These are phyloP conservation scores for Platanthera guangdongensis DNA, from an alignment of 106 monocot genomes.

Conservation along the genomic window DNA sequence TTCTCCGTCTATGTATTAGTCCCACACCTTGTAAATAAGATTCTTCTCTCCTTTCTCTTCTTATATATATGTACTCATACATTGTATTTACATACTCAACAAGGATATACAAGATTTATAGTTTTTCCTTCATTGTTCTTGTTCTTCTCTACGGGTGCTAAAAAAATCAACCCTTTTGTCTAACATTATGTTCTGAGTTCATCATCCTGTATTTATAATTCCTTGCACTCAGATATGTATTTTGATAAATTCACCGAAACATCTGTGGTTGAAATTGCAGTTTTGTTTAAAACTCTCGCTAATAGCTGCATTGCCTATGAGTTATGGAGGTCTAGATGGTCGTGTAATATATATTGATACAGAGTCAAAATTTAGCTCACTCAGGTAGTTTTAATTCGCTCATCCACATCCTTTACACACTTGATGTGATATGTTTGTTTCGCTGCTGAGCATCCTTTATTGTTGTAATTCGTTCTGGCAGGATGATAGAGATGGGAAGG, in stretches of 20 bases:
- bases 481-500: conserved; percentile 89
- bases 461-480: conserved; percentile 18
- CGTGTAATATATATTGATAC: conserved; percentile 86
- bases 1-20: too few relatives aligned
- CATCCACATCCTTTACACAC: not conserved
- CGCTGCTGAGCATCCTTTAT: not conserved
- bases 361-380: conserved; percentile 87
- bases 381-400: conserved; percentile 36
- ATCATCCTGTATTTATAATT: not conserved
- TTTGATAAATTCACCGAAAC: not conserved
- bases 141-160: not conserved
- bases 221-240: not conserved
- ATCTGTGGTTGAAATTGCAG: conserved; percentile 28
- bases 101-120: too few relatives aligned
- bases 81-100: too few relatives aligned
- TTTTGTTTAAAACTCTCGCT: conserved; percentile 84
- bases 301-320: conserved; percentile 66
- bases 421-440: not conserved
- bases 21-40: too few relatives aligned
- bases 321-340: conserved; percentile 83
- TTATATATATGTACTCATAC: too few relatives aligned
- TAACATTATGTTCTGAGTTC: not conserved
- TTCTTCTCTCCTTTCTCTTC: too few relatives aligned
- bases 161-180: not conserved
- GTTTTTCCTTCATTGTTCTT: too few relatives aligned